phyloP scores from a whole-genome alignment of 1,139 yeast genomes.

The Saccharomyces hybrid region DNA sequence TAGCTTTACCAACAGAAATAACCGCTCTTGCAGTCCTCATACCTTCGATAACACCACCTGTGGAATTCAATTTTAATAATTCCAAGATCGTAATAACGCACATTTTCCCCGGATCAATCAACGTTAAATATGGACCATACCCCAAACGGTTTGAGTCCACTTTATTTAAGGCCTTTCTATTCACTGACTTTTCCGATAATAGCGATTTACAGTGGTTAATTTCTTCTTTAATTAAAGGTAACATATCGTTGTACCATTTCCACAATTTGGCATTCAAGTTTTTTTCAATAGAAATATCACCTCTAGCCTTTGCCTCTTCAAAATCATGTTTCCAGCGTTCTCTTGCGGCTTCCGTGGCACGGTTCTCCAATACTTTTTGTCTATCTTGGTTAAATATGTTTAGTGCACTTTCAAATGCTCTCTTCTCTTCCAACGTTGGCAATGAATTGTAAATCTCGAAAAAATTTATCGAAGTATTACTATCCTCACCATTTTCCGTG shows the following conservation, averaged over 20 bases:
- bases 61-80: constrained; percentile 61
- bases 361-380: constrained; percentile 66
- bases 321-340: constrained; percentile 84
- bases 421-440: constrained; percentile 45
- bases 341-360: constrained; percentile 78
- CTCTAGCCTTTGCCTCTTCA: constrained; percentile 60
- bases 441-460: constrained; percentile 54
- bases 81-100: constrained; percentile 82
- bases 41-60: constrained; percentile 76
- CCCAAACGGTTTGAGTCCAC: constrained; percentile 33
- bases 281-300: constrained; percentile 49
- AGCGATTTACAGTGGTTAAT: constrained; percentile 17
- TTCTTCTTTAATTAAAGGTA: constrained; percentile 54
- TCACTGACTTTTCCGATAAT: constrained; percentile 1
- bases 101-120: constrained; percentile 72
- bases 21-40: constrained; percentile 82
- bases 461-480: constrained; percentile 45
- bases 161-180: neutral
- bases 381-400: constrained; percentile 67
- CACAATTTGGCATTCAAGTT: constrained; percentile 68
- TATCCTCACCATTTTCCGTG: constrained; percentile 16
- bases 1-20: constrained; percentile 71
- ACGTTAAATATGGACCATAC: constrained; percentile 71
- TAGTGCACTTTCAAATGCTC: constrained; percentile 53
- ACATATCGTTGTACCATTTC: constrained; percentile 63